Percentiles rank a stretch among this genome's conserved stretches.
Conservation (phyloP, 805 yeast species). For the Candida nonsorbophila region DNA sequence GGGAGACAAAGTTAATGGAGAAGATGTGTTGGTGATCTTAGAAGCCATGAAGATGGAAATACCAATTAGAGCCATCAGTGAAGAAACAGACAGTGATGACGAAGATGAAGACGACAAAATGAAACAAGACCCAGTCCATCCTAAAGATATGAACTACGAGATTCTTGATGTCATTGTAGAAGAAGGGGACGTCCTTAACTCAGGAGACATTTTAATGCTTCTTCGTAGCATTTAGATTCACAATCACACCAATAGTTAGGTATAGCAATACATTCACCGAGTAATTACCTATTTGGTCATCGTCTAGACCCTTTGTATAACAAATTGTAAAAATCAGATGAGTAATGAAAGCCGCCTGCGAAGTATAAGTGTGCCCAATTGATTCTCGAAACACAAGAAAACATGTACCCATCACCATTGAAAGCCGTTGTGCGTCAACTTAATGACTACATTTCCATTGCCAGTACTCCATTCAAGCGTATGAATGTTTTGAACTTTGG, state of each 20-base stretch:
- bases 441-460: constrained; percentile 27
- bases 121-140: neutral
- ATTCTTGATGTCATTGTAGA: constrained; percentile 19
- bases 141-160: constrained; percentile 7
- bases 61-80: constrained; percentile 15
- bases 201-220: constrained; percentile 15
- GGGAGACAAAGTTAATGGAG: constrained; percentile 13
- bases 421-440: constrained; percentile 24
- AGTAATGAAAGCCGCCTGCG: no score
- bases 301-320: no score
- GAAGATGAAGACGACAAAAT: constrained; percentile 6
- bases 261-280: no score
- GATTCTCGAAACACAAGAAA: neutral
- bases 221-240: no score
- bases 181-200: constrained; percentile 25
- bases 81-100: constrained; percentile 10
- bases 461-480: constrained; percentile 30
- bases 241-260: no score
- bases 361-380: no score
- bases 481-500: constrained; percentile 29
- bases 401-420: constrained; percentile 30
- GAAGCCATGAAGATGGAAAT: constrained; percentile 36
- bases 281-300: no score
- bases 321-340: no score
- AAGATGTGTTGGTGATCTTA: constrained; percentile 17